Evolutionary conservation across 2,329 filamentous ascomycete genomes (phyloP).

Genomic region (Scytalidium sp.): DNA sequence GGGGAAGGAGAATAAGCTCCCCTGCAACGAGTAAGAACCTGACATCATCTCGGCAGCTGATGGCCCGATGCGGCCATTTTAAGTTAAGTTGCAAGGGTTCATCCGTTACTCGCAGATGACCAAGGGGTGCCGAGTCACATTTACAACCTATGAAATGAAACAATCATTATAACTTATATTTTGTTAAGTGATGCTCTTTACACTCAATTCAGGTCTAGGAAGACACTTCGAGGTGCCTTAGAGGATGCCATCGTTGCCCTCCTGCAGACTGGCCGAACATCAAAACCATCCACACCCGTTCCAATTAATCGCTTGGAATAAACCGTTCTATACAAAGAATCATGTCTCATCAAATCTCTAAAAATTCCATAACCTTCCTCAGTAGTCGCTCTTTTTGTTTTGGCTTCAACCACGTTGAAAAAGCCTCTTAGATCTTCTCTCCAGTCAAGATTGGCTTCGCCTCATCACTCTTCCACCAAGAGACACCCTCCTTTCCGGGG

Average conservation of each 20-base stretch:
- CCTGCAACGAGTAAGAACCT: background rate
- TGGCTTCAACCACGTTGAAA: background rate
- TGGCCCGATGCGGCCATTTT: no score
- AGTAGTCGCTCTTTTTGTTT: background rate
- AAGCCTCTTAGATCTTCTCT: constrained; percentile 24
- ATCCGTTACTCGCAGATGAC: no score
- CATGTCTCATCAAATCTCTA: constrained; percentile 10
- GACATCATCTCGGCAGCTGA: background rate
- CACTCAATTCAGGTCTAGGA: no score
- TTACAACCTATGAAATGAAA: no score
- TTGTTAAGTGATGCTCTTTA: no score
- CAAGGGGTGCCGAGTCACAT: no score
- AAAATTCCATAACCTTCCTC: constrained; percentile 2
- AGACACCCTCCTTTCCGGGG: constrained; percentile 72
- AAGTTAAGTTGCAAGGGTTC: no score
- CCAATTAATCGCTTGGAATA: background rate
- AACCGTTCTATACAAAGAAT: constrained; percentile 2
- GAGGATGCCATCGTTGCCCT: constrained; percentile 27
- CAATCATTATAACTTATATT: no score
- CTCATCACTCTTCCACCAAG: constrained; percentile 79
- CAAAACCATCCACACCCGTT: constrained; percentile 24
- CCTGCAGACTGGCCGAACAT: constrained; percentile 24
- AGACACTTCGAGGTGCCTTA: constrained; percentile 1
- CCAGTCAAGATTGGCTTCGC: constrained; percentile 30
- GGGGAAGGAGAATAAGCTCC: no score